These are phyloP conservation scores for Diaporthe ilicicola DNA, from an alignment of 2,329 filamentous ascomycete genomes.

Conservation along the genomic window DNA sequence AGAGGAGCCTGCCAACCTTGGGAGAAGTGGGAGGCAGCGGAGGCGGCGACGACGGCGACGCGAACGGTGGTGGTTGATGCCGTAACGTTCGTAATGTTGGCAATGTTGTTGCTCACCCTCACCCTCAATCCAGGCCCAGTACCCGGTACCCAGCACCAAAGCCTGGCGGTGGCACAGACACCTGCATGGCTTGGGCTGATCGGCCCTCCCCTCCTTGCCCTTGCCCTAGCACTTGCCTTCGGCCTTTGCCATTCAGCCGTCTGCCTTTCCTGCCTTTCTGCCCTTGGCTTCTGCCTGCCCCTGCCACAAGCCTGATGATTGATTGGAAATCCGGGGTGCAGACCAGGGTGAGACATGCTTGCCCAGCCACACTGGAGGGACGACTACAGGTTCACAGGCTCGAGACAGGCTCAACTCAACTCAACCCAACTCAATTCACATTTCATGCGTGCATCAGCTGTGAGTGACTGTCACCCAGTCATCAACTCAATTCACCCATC, in stretches of 20 bases:
- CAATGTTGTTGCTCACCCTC: neutral
- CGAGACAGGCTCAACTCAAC: too few relatives aligned
- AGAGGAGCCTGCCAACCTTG: neutral
- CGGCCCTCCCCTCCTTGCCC: too few relatives aligned
- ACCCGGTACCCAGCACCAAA: neutral
- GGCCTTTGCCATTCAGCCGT: neutral
- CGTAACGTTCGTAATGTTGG: constrained; percentile 1
- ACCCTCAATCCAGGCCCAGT: neutral
- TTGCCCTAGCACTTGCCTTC: too few relatives aligned
- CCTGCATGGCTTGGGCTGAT: too few relatives aligned
- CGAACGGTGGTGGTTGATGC: constrained; percentile 5
- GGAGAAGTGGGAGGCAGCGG: neutral
- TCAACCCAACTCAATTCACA: neutral
- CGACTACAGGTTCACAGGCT: neutral
- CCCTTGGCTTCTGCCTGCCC: constrained; percentile 7
- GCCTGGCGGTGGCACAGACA: neutral
- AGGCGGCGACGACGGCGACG: neutral
- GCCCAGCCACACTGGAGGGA: neutral
- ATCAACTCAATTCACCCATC: neutral
- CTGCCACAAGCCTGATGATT: neutral
- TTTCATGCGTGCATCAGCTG: neutral
- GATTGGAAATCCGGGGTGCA: constrained; percentile 25
- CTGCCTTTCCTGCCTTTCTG: too few relatives aligned
- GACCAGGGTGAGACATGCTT: neutral
- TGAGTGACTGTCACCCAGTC: too few relatives aligned